Percentiles rank a stretch among this genome's conserved stretches.
phyloP scores from a whole-genome alignment of 108 stramenopile species.

The Skeletonema tropicum region DNA sequence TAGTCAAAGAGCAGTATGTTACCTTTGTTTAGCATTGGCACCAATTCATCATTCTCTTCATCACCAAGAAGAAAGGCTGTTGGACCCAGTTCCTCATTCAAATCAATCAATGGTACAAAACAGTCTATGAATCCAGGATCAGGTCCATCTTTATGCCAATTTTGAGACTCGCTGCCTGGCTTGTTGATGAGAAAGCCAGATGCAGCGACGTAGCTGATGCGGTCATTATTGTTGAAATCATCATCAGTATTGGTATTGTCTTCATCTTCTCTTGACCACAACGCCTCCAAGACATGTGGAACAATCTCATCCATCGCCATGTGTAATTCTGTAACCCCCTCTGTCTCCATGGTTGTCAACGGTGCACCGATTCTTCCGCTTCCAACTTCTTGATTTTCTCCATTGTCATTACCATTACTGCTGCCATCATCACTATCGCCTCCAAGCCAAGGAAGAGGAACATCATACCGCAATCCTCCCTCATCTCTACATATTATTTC shows the following conservation, averaged over 20 bases:
- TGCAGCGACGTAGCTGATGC: constrained; percentile 13
- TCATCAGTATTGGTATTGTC: not conserved
- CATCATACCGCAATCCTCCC: constrained; percentile 28
- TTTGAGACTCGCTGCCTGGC: constrained; percentile 37
- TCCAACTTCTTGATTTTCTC: not conserved
- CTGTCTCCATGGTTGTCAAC: constrained; percentile 4
- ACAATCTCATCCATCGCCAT: constrained; percentile 7
- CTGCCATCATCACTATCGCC: not conserved
- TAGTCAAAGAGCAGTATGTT: constrained; percentile 44
- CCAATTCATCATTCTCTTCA: constrained; percentile 7
- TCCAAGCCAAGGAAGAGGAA: constrained; percentile 28
- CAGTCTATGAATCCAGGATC: constrained; percentile 39
- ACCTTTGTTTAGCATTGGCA: constrained; percentile 34
- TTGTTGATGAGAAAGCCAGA: constrained; percentile 38
- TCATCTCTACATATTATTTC: constrained; percentile 37
- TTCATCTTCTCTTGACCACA: constrained; percentile 18
- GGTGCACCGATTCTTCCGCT: constrained; percentile 24
- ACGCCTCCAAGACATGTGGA: constrained; percentile 11
- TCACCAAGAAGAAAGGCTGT: constrained; percentile 14
- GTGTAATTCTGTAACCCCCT: constrained; percentile 22
- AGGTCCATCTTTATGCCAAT: constrained; percentile 43
- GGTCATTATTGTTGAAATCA: not conserved
- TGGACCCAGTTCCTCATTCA: constrained; percentile 21
- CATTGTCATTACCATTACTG: not conserved
- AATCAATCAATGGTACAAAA: constrained; percentile 38